Evolutionary conservation across 2,329 filamentous ascomycete species (phyloP).

Genomic region (Camillea tinctor): DNA sequence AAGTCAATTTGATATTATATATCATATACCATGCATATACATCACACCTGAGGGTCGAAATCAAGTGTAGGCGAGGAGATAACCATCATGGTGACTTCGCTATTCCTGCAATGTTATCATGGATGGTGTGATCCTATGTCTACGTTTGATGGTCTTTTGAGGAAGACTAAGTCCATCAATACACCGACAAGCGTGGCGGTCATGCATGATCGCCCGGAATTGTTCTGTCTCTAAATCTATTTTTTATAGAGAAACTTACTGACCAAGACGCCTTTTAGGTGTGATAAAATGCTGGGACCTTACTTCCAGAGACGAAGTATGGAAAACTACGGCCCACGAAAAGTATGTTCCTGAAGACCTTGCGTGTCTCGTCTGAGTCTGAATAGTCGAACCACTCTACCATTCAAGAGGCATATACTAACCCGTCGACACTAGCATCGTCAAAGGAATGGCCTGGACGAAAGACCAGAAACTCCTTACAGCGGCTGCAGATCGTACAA

Average conservation of each 20-base stretch:
- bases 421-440: conserved; percentile 48
- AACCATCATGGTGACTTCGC: no score
- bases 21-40: not conserved
- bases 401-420: not conserved
- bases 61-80: no score
- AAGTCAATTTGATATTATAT: not conserved
- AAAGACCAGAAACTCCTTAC: conserved; percentile 80
- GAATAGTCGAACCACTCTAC: no score
- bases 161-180: not conserved
- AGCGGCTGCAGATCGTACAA: conserved; percentile 79
- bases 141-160: no score
- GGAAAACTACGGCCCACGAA: conserved; percentile 86
- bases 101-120: no score
- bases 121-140: no score
- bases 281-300: conserved; percentile 65
- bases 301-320: conserved; percentile 50
- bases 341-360: conserved; percentile 44
- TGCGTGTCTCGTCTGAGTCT: no score
- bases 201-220: not conserved
- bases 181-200: not conserved
- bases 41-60: not conserved
- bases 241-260: not conserved
- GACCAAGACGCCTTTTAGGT: conserved; percentile 34
- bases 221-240: not conserved
- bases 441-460: conserved; percentile 90